A percentile compares a stretch with the other conserved stretches of the same genome.
Conservation (phyloP, 768 basidiomycete genomes). For the Pulveroboletus sp. region DNA sequence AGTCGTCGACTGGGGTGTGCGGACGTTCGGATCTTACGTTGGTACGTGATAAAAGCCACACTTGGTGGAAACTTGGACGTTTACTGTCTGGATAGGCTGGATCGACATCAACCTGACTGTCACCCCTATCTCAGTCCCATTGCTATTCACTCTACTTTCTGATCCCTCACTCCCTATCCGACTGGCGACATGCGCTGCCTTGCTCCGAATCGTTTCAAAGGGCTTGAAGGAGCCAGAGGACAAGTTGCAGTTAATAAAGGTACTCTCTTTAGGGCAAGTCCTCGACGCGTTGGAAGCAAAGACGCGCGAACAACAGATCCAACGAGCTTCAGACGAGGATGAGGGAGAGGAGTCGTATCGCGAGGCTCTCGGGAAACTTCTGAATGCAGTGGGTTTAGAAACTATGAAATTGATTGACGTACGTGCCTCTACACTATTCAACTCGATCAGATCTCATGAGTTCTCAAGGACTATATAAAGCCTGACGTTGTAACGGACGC, state of each 20-base stretch:
- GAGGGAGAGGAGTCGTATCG: conserved; percentile 88
- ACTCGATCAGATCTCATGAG: conserved; percentile 1
- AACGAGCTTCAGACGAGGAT: conserved; percentile 66
- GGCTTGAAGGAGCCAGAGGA: conserved; percentile 89
- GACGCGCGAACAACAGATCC: conserved; percentile 61
- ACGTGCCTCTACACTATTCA: conserved; percentile 3
- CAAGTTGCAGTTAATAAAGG: conserved; percentile 85
- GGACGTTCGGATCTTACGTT: conserved; percentile 89
- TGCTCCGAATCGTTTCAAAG: conserved; percentile 83
- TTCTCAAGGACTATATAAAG: conserved; percentile 50
- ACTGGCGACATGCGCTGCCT: conserved; percentile 72
- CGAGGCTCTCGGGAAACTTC: conserved; percentile 78
- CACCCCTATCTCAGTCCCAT: conserved; percentile 79
- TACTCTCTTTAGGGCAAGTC: conserved; percentile 80
- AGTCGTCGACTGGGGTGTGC: conserved; percentile 86
- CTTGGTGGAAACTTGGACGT: neutral
- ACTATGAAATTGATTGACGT: conserved; percentile 83
- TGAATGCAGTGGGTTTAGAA: conserved; percentile 80
- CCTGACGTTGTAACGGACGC: conserved; percentile 64
- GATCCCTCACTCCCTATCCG: conserved; percentile 77
- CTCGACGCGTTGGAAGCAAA: conserved; percentile 76
- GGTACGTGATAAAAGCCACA: conserved; percentile 51
- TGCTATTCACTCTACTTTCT: conserved; percentile 79
- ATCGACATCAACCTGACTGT: conserved; percentile 96
- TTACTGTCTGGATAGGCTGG: conserved; percentile 63